Evolutionary conservation across 2,329 filamentous ascomycete species (phyloP).

Genomic region (Aureobasidium zeae): DNA sequence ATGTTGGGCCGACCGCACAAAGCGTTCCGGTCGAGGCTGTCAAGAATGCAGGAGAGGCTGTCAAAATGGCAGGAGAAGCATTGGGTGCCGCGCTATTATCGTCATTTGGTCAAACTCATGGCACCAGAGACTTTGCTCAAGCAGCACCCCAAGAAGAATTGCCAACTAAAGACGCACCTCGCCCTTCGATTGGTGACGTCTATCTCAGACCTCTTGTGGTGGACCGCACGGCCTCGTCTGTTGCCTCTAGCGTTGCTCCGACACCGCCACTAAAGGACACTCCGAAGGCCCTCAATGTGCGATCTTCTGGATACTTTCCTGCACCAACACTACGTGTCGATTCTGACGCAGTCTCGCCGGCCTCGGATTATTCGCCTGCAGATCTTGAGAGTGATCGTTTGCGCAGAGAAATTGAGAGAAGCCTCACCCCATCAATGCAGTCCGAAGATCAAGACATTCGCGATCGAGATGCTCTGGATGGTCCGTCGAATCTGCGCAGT

Average conservation of each 20-base stretch:
- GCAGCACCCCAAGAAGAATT: conserved; percentile 20
- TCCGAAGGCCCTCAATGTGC: conserved; percentile 20
- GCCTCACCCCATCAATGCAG: conserved; percentile 45
- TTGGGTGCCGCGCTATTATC: conserved; percentile 39
- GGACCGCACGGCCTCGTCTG: conserved; percentile 29
- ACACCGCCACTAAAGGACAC: conserved; percentile 41
- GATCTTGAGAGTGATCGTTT: conserved; percentile 62
- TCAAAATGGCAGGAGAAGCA: conserved; percentile 40
- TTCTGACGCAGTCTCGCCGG: conserved; percentile 1
- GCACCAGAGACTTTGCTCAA: conserved; percentile 28
- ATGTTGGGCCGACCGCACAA: conserved; percentile 18
- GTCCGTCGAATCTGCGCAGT: conserved; percentile 20
- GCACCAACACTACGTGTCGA: conserved; percentile 20
- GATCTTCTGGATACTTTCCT: conserved; percentile 30
- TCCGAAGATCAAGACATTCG: conserved; percentile 15
- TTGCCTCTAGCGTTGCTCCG: conserved; percentile 33
- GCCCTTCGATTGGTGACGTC: conserved; percentile 27
- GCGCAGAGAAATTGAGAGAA: conserved; percentile 65
- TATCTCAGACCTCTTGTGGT: conserved; percentile 31
- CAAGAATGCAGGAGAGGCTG: conserved; percentile 39
- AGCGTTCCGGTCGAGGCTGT: conserved; percentile 37
- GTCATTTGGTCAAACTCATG: conserved; percentile 26
- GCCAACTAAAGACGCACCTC: background rate
- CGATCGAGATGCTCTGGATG: conserved; percentile 25
- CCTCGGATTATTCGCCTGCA: conserved; percentile 38